A percentile compares a stretch with the other conserved stretches of the same genome.
phyloP scores from a whole-genome alignment of 2,329 filamentous ascomycete species.

The Verticillium nonalfalfae region DNA sequence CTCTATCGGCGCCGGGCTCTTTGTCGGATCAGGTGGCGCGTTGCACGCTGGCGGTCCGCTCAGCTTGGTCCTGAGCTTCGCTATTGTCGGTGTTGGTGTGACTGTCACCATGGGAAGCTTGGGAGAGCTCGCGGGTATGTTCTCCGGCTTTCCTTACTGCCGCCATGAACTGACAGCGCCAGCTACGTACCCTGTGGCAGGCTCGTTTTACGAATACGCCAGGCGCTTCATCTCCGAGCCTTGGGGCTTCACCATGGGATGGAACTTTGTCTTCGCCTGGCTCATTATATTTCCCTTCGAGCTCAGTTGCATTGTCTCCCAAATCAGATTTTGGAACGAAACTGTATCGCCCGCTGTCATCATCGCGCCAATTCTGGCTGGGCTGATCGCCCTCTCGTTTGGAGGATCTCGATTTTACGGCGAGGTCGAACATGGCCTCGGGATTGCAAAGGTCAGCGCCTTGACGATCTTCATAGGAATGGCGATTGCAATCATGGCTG shows the following conservation, averaged over 20 bases:
- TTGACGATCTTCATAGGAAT: conserved; percentile 51
- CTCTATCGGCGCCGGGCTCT: conserved; percentile 28
- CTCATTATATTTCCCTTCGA: conserved; percentile 29
- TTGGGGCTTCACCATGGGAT: conserved; percentile 32
- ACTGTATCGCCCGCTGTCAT: conserved; percentile 17
- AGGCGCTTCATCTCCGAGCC: conserved; percentile 27
- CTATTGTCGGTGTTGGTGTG: conserved; percentile 23
- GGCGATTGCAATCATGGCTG: conserved; percentile 43
- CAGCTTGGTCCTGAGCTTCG: conserved; percentile 23
- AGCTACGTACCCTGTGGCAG: conserved; percentile 24
- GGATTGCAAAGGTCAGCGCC: conserved; percentile 43
- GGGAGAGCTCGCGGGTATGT: conserved; percentile 19
- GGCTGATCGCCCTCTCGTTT: conserved; percentile 32
- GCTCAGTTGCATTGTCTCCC: conserved; percentile 25
- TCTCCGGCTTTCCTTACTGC: conserved; percentile 6
- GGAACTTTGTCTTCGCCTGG: conserved; percentile 30
- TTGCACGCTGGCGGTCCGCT: conserved; percentile 23
- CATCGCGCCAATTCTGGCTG: conserved; percentile 30
- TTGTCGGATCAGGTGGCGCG: conserved; percentile 23
- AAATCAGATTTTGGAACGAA: conserved; percentile 21
- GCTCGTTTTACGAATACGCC: conserved; percentile 31
- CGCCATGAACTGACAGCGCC: conserved; percentile 8
- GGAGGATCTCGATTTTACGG: conserved; percentile 39
- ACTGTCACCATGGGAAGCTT: conserved; percentile 21
- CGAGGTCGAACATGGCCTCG: conserved; percentile 46